phyloP scores from a whole-genome alignment of 257 asterid genomes.

The Agastache rugosa region DNA sequence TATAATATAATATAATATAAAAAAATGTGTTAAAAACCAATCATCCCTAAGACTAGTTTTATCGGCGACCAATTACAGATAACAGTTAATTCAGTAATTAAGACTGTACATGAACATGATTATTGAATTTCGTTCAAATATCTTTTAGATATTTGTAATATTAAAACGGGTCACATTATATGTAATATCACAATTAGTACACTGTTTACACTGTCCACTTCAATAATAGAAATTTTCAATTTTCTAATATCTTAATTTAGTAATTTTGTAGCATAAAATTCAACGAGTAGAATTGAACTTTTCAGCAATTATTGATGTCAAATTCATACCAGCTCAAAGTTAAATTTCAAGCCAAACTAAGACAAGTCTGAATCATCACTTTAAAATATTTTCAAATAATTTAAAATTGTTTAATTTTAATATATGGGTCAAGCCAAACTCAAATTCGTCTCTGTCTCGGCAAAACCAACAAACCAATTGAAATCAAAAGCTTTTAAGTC shows the following conservation, averaged over 20 bases:
- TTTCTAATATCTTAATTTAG: not conserved
- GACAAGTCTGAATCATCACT: not conserved
- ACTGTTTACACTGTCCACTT: too few species aligned
- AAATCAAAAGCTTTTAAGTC: not conserved
- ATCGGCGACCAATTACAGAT: too few species aligned
- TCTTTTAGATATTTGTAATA: too few species aligned
- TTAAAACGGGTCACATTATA: too few species aligned
- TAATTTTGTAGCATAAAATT: not conserved
- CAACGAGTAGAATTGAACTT: not conserved
- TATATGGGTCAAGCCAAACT: conserved; percentile 30
- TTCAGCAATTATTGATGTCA: not conserved
- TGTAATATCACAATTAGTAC: too few species aligned
- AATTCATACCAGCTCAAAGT: not conserved
- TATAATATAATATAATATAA: too few species aligned
- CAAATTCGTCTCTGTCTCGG: not conserved
- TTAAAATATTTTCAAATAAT: not conserved
- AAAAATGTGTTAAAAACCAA: too few species aligned
- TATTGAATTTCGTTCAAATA: too few species aligned
- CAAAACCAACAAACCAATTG: conserved; percentile 1
- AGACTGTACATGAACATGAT: too few species aligned
- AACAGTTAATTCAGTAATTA: too few species aligned
- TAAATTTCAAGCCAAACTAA: conserved; percentile 24
- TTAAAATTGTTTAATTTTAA: too few species aligned
- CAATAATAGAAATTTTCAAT: not conserved
- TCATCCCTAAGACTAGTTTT: too few species aligned